Percentiles rank a stretch among this genome's conserved stretches.
phyloP scores from a whole-genome alignment of 2,329 filamentous ascomycete species.

The Exutisphaerella laricina region DNA sequence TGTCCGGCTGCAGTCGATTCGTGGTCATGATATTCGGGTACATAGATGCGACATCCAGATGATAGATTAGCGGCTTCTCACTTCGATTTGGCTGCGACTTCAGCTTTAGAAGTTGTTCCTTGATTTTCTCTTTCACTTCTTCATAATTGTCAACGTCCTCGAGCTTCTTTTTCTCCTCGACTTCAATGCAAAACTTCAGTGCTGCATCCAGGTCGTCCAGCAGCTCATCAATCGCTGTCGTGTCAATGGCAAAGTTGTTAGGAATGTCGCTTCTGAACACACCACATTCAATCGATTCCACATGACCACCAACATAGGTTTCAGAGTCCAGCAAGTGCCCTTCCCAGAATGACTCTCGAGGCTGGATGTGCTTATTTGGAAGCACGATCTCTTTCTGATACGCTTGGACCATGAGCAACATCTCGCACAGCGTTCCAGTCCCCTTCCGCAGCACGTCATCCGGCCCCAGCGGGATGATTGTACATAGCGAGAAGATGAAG shows the following conservation, averaged over 20 bases:
- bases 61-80: constrained; percentile 89
- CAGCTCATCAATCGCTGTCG: constrained; percentile 82
- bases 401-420: constrained; percentile 98
- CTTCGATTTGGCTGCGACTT: constrained; percentile 77
- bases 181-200: constrained; percentile 66
- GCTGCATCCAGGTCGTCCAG: constrained; percentile 81
- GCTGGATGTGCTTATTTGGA: constrained; percentile 91
- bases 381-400: constrained; percentile 87
- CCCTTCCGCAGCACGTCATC: constrained; percentile 93
- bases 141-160: constrained; percentile 49
- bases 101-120: constrained; percentile 61
- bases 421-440: constrained; percentile 97
- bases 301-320: constrained; percentile 96
- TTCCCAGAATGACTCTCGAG: constrained; percentile 92
- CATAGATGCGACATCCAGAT: constrained; percentile 98
- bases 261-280: constrained; percentile 96
- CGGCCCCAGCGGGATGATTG: constrained; percentile 85
- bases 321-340: constrained; percentile 94
- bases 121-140: constrained; percentile 73
- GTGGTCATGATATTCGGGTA: constrained; percentile 99
- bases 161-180: constrained; percentile 50
- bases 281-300: constrained; percentile 97
- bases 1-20: constrained; percentile 93
- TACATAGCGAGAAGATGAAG: constrained; percentile 98
- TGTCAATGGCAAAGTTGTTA: constrained; percentile 86